Base-by-base conservation (phyloP, 345 rosid genomes). In the Salix exigua region DNA sequence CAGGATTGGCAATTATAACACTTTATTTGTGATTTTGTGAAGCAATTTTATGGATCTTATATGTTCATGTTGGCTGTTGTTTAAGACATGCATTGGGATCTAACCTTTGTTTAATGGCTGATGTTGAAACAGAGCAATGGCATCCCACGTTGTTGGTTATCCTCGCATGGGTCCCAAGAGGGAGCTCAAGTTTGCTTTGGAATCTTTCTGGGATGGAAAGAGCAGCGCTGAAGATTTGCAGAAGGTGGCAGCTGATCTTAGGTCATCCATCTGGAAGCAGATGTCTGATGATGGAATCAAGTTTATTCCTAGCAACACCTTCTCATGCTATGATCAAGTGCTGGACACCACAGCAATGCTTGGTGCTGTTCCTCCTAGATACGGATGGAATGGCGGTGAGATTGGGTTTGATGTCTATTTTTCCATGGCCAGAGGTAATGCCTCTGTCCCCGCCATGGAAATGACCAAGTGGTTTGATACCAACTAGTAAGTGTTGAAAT, bases 401-500 rank as follows among this genome's bases (percentile, higher is more conserved):
- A 95, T 95, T 30, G 97, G 91, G 3, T 89, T 91, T 4, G 94
- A 88, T 77, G 84, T 86, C 62, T 95, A 87, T 91, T 95, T 95
- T 82, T 93, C 99, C 70, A 93, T 95, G 97, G 99, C 97, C 68
- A 91, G 99, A 86, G 99, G 99, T 33, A 94, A 94, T 72, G 98
- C 99, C 79, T 78, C 96, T 75, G 92, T 89, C 21, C 97, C 99
- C 4, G 99, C 99, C 65, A 95, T 95, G 99, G 99, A 95, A 82
- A 95, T 95, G 99, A 95, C 99, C 87, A 95, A 95, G 94, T 95
- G 99, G 99, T 93, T 95, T 72, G 99, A 95, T 87, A 95, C 99
- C 88, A 95, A 95, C 94, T 95, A 95, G 99, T 95, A 84, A 90
- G 99, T 95, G 35, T 23, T 12, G n/a, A 26, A 28, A 14, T 33